Evolutionary conservation across 1,284 basidiomycete species (phyloP), one percentile per base, ranked within the genome.

Genomic region (Termitomyces sp.): DNA sequence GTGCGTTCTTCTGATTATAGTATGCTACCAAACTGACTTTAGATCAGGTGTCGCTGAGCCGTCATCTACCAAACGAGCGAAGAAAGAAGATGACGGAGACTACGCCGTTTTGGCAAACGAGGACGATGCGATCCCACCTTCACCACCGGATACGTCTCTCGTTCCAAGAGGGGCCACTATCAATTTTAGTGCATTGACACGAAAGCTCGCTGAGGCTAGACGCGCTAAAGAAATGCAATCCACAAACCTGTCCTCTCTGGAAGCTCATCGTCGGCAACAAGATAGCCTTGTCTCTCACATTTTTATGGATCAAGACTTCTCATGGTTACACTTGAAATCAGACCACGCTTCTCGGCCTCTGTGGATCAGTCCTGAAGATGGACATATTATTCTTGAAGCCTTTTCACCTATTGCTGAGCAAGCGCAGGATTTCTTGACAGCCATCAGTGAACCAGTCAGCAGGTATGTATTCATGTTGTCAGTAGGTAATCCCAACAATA

Each of bases 381-480:
- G 93, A 0, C 90, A 94, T 65, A 97, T 98, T 66, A 98, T 97
- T 57, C 82, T 98, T 34, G 95, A 98, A 71, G 92, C 92, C 0
- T 98, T 98, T 68, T 94, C 92, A 30, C 92, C 96, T 1, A 94
- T 99, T 57, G 96, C 97, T 28, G 92, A 96, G 65, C 94, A 98
- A 71, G 97, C 97, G 2, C 96, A 99, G 72, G 97, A 99, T 70
- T 99, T 99, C 65, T 79, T 99, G 40, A 92, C 97, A 54, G 96
- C 97, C 48, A 98, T 99, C 52, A 94, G 94, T 64, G 97, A 99
- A 75, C 97, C 97, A 61, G 94, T 99, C 67, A 98, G 95, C 78
- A 88, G 97, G 93, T 94, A 72, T 72, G 89, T 67, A 51, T 31
- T 15, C 46, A 61, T 51, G 52, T 44, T 52, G 47, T 31, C 42